Percentiles rank a stretch among this genome's conserved stretches.
phyloP scores from a whole-genome alignment of 2,329 filamentous ascomycete species.

The Acephala macrosclerotiorum region DNA sequence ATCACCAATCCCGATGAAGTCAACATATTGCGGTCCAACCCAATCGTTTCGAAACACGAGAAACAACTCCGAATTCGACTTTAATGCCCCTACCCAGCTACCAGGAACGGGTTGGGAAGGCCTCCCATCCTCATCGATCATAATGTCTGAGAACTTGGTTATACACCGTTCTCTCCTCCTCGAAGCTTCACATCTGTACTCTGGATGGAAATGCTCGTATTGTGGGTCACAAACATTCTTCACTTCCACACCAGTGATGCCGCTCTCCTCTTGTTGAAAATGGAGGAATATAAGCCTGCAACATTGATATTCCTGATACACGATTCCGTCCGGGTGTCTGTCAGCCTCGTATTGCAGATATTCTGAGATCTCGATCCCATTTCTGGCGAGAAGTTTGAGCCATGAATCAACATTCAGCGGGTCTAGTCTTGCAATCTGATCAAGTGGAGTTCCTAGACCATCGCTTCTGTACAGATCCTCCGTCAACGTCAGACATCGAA shows the following conservation, averaged over 20 bases:
- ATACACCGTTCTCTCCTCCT: constrained; percentile 5
- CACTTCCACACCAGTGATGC: background rate
- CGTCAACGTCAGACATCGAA: constrained; percentile 2
- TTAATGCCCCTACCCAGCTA: constrained; percentile 10
- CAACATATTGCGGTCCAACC: background rate
- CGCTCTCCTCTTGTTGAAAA: background rate
- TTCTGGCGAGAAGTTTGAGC: background rate
- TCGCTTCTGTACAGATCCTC: background rate
- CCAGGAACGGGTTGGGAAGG: constrained; percentile 13
- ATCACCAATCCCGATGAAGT: background rate
- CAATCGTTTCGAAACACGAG: background rate
- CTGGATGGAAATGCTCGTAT: constrained; percentile 17
- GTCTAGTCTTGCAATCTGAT: background rate
- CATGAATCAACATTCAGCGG: background rate
- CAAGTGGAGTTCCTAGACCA: constrained; percentile 3
- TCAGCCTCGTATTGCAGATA: constrained; percentile 14
- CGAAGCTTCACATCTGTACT: constrained; percentile 13
- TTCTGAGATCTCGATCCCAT: background rate
- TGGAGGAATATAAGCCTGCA: constrained; percentile 5
- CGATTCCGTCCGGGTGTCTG: constrained; percentile 12
- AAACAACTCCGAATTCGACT: constrained; percentile 12
- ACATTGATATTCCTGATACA: background rate
- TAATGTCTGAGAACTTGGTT: background rate
- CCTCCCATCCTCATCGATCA: constrained; percentile 5
- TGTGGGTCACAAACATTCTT: background rate